These are phyloP conservation scores for Peltaster fructicola DNA, from an alignment of 2,329 filamentous ascomycete genomes.

Conservation along the genomic window DNA sequence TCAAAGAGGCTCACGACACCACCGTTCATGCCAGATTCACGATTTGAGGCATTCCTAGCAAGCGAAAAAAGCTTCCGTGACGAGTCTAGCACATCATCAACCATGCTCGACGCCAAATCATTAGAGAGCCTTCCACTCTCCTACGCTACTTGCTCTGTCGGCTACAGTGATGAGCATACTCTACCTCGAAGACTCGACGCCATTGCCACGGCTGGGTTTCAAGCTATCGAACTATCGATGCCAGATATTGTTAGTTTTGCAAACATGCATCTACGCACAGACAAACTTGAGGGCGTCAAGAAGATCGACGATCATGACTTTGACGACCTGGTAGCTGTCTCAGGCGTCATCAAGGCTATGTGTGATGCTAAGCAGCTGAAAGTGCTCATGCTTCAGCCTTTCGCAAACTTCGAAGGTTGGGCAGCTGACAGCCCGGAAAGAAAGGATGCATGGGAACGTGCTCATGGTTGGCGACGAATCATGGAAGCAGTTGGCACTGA, in stretches of 20 bases:
- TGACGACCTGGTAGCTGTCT: slow-evolving; percentile 37
- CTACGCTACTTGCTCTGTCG: slow-evolving; percentile 40
- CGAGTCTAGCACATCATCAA: no score
- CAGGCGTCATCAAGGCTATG: slow-evolving; percentile 35
- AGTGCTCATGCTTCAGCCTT: slow-evolving; percentile 58
- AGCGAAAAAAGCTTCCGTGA: slow-evolving; percentile 3
- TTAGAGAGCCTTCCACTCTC: slow-evolving; percentile 36
- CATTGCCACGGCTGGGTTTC: slow-evolving; percentile 47
- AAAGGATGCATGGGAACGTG: slow-evolving; percentile 44
- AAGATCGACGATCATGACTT: slow-evolving; percentile 35
- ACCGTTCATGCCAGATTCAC: slow-evolving; percentile 6
- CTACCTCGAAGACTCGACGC: slow-evolving; percentile 43
- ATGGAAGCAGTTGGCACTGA: slow-evolving; percentile 54
- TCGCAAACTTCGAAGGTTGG: slow-evolving; percentile 65
- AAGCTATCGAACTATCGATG: slow-evolving; percentile 56
- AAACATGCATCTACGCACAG: slow-evolving; percentile 28
- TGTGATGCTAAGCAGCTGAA: slow-evolving; percentile 37
- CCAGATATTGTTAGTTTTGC: slow-evolving; percentile 53
- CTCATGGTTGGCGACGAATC: slow-evolving; percentile 49
- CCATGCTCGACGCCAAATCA: no score
- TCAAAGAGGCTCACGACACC: no score
- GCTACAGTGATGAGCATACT: slow-evolving; percentile 29
- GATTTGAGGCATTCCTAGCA: slow-evolving; percentile 5
- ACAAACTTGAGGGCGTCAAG: slow-evolving; percentile 5
- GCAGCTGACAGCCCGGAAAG: slow-evolving; percentile 37